phyloP scores from a whole-genome alignment of 2,329 filamentous ascomycete genomes.

The Alternaria arbusti region DNA sequence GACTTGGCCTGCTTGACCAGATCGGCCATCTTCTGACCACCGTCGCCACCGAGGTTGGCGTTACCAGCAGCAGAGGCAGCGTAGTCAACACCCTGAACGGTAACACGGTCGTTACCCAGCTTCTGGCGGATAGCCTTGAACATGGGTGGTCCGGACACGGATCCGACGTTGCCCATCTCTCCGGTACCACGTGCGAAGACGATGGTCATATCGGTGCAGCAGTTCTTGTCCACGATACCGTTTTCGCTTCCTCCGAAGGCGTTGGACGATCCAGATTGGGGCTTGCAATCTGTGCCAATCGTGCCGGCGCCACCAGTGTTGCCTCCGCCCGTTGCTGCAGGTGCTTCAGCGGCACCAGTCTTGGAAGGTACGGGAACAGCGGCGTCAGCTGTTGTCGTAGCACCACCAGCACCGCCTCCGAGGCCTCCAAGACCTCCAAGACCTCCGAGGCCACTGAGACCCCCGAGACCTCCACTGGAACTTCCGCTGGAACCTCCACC shows the following conservation, averaged over 20 bases:
- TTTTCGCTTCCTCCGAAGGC: constrained; percentile 44
- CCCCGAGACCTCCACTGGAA: neutral
- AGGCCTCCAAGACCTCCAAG: constrained; percentile 2
- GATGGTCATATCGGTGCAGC: constrained; percentile 52
- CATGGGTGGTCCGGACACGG: constrained; percentile 50
- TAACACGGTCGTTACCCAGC: constrained; percentile 35
- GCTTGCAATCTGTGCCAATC: constrained; percentile 31
- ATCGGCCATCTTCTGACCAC: constrained; percentile 35
- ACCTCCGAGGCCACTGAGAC: neutral
- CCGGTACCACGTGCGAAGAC: constrained; percentile 54
- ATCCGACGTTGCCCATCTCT: constrained; percentile 53
- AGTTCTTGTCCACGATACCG: constrained; percentile 47
- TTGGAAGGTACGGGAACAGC: neutral
- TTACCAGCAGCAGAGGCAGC: constrained; percentile 37
- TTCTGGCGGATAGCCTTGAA: constrained; percentile 35
- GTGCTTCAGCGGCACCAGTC: neutral
- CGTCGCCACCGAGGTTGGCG: constrained; percentile 30
- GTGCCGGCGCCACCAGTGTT: constrained; percentile 12
- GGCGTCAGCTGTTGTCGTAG: neutral
- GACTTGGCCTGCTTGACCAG: constrained; percentile 31
- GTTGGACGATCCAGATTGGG: constrained; percentile 21
- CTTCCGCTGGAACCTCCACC: neutral
- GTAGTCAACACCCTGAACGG: constrained; percentile 43
- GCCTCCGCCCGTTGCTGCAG: neutral
- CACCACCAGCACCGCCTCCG: neutral